A percentile compares a stretch with the other conserved stretches of the same genome.
These are phyloP conservation scores for Leccinum disarticulatum DNA, from an alignment of 768 basidiomycete species.

Conservation along the genomic window DNA sequence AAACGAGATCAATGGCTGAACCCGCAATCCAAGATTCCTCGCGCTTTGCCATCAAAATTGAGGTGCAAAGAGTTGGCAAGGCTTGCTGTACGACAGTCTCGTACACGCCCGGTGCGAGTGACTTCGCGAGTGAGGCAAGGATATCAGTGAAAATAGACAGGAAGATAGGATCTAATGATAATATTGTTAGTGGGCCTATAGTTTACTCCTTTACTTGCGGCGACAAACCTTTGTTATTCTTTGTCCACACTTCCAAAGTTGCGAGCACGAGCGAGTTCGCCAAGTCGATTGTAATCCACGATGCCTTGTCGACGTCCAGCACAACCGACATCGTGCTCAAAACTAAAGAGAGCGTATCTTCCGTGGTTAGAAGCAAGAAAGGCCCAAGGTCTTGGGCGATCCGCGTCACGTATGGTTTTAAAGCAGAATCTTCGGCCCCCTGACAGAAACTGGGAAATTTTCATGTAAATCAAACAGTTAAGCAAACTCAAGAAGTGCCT, in stretches of 20 bases:
- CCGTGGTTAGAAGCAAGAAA: conserved; percentile 74
- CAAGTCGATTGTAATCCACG: conserved; percentile 69
- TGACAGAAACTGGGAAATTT: conserved; percentile 60
- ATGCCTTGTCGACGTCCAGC: conserved; percentile 67
- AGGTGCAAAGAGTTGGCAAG: conserved; percentile 67
- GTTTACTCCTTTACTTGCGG: background rate
- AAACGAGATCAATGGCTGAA: conserved; percentile 80
- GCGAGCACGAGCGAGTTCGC: conserved; percentile 65
- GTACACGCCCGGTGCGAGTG: conserved; percentile 61
- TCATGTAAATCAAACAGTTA: conserved; percentile 5
- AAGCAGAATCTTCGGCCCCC: conserved; percentile 53
- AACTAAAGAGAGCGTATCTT: conserved; percentile 86
- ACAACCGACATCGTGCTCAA: conserved; percentile 83
- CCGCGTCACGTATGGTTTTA: conserved; percentile 64
- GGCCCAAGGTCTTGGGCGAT: conserved; percentile 83
- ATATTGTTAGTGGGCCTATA: conserved; percentile 3
- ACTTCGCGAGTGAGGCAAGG: conserved; percentile 64
- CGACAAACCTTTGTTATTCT: conserved; percentile 75
- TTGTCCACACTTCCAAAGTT: conserved; percentile 79
- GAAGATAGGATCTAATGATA: conserved; percentile 77
- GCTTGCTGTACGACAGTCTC: conserved; percentile 70
- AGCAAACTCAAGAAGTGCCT: conserved; percentile 22
- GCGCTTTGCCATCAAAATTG: conserved; percentile 56
- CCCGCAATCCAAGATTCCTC: conserved; percentile 74
- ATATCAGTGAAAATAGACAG: conserved; percentile 84